Conservation (phyloP, 768 basidiomycete species). For the Porpolomopsis calyptriformis region DNA sequence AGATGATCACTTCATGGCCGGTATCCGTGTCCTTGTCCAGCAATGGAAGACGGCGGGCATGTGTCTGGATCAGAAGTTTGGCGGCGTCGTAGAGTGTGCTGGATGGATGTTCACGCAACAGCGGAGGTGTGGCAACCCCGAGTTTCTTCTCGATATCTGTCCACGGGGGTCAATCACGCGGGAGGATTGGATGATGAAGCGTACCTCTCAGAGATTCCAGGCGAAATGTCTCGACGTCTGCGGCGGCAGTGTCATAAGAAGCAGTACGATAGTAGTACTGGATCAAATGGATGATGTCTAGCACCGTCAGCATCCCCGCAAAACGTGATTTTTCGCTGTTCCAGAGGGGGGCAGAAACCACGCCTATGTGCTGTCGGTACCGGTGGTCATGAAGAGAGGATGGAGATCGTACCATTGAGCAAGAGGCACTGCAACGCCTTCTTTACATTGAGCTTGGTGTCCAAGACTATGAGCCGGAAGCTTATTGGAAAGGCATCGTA, state of each 20-base stretch:
- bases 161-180: constrained; percentile 4
- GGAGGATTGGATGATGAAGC: constrained; percentile 16
- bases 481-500: constrained; percentile 98
- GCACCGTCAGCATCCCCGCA: constrained; percentile 98
- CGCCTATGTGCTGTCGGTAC: constrained; percentile 44
- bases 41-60: constrained; percentile 87
- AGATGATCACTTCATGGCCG: constrained; percentile 90
- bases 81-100: constrained; percentile 86
- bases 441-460: constrained; percentile 92
- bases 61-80: constrained; percentile 83
- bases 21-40: constrained; percentile 91
- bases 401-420: constrained; percentile 48
- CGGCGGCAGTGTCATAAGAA: constrained; percentile 72
- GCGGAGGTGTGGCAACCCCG: constrained; percentile 84
- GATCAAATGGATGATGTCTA: constrained; percentile 97
- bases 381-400: constrained; percentile 4
- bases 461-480: constrained; percentile 93
- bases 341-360: constrained; percentile 97
- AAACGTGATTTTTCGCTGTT: constrained; percentile 90
- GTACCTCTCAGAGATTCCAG: constrained; percentile 82
- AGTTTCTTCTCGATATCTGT: constrained; percentile 90
- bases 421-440: constrained; percentile 84
- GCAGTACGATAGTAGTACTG: constrained; percentile 94
- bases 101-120: constrained; percentile 79
- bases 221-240: constrained; percentile 87